Evolutionary conservation across 140 eudicot species (phyloP).

Genomic region (Flaveria floridana): DNA sequence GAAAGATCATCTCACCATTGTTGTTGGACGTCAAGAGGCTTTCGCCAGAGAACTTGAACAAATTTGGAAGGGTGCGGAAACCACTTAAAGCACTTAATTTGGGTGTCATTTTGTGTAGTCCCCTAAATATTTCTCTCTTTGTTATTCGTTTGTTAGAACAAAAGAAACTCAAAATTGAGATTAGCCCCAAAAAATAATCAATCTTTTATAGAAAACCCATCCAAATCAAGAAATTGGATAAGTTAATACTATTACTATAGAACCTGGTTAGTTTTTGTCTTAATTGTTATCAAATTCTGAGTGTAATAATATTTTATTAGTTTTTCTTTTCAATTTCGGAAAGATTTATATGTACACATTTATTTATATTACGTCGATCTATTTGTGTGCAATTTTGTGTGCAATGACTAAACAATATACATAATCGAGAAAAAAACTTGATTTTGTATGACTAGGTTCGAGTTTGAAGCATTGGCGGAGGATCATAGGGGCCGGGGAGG

Average conservation of each 20-base stretch:
- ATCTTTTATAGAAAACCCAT: constrained; percentile 18
- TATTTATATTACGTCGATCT: neutral
- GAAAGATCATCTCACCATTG: constrained; percentile 82
- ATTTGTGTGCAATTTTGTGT: neutral
- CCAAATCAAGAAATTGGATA: constrained; percentile 33
- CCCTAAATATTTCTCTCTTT: neutral
- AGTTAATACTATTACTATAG: constrained; percentile 18
- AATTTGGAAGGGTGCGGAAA: constrained; percentile 52
- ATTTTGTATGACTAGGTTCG: neutral
- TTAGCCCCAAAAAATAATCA: constrained; percentile 18
- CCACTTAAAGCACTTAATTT: constrained; percentile 7
- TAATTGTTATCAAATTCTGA: neutral
- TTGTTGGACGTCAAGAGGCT: constrained; percentile 73
- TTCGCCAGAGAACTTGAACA: constrained; percentile 84
- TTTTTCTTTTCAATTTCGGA: too few species aligned
- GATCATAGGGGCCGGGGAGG: too few species aligned
- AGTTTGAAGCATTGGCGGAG: too few species aligned
- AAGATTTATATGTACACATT: neutral
- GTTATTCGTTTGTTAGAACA: constrained; percentile 16
- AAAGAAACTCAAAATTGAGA: neutral
- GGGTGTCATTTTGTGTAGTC: neutral
- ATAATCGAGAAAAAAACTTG: neutral
- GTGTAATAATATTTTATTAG: too few species aligned
- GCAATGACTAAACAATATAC: neutral
- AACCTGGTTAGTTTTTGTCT: constrained; percentile 17